Base-by-base conservation (phyloP, 2,329 filamentous ascomycete species). In the Penicillium sp. region DNA sequence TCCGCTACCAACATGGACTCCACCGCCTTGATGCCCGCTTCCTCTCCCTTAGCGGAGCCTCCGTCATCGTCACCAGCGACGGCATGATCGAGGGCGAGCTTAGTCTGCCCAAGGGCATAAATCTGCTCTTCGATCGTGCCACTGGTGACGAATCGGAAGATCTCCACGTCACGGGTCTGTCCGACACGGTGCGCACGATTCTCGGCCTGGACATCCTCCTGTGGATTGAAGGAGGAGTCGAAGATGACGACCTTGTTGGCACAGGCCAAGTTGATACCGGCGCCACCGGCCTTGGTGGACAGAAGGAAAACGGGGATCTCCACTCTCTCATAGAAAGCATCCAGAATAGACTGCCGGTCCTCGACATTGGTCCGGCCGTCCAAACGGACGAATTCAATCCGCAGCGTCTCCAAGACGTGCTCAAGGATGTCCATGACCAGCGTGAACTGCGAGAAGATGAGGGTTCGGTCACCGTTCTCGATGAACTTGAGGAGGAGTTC, bases 181-280 rank as follows among this genome's bases (percentile, higher is more conserved):
- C 95, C 95, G 9, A 99, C 90, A 14, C 95, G 89, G 76, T 99
- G 95, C 0, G 95, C 95, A 19, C 95, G 88, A 73, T 99, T 98
- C 79, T 98, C 95, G 0, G 95, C 95, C 74, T 99, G 95, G n/a
- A 96, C 87, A 71, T 99, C 95, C 65, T 98, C 93, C 71, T 99
- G 95, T 0, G 95, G 95, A 67, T 99, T 99, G 78, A 97, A 96
- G n/a, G 88, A 91, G 62, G 90, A 90, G 75, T 99, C 95, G 72
- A 98, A 97, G 68, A 99, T 95, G 75, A 99, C 86, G 65, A 99
- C 93, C 76, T 97, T 98, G 79, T 98, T 98, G 4, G 95, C 95
- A 35, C 90, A 90, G 8, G 93, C 95, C 54, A 99, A 78, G 74
- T 99, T 99, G 78, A 99, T 96, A 42, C 95, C 95, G 0, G 93